Conservation (phyloP, 805 yeast species). For the Candida tallmaniae region DNA sequence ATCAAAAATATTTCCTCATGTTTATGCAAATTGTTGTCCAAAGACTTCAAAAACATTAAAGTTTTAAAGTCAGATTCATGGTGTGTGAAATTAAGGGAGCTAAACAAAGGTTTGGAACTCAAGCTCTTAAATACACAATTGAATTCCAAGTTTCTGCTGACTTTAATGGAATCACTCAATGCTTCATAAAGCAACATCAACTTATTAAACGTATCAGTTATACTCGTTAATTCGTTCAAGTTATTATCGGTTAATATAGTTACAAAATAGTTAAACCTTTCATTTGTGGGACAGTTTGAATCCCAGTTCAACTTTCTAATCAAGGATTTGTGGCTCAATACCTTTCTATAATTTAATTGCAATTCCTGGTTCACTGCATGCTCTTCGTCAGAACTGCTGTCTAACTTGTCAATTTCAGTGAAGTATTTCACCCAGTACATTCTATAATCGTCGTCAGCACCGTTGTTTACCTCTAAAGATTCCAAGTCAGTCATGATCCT, state of each 20-base stretch:
- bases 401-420: constrained; percentile 15
- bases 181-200: constrained; percentile 19
- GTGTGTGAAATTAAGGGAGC: constrained; percentile 11
- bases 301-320: constrained; percentile 37
- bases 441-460: constrained; percentile 1
- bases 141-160: constrained; percentile 32
- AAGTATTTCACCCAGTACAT: constrained; percentile 13
- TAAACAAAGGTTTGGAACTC: constrained; percentile 27
- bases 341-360: constrained; percentile 23
- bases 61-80: constrained; percentile 24
- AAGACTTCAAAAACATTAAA: constrained; percentile 34
- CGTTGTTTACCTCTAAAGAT: constrained; percentile 4
- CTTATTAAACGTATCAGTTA: constrained; percentile 15
- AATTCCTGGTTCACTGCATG: too few relatives aligned
- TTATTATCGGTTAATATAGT: constrained; percentile 16
- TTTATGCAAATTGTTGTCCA: constrained; percentile 32
- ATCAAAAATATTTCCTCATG: constrained; percentile 39
- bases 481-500: constrained; percentile 40
- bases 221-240: constrained; percentile 14
- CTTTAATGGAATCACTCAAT: constrained; percentile 24
- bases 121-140: constrained; percentile 19
- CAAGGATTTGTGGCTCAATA: constrained; percentile 21
- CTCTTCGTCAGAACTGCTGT: too few relatives aligned
- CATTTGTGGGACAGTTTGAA: constrained; percentile 23
- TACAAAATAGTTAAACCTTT: constrained; percentile 25